Percentiles rank a stretch among this genome's conserved stretches.
Evolutionary conservation across 352 stramenopile genomes (phyloP).

Genomic region (Phytophthora melonis): DNA sequence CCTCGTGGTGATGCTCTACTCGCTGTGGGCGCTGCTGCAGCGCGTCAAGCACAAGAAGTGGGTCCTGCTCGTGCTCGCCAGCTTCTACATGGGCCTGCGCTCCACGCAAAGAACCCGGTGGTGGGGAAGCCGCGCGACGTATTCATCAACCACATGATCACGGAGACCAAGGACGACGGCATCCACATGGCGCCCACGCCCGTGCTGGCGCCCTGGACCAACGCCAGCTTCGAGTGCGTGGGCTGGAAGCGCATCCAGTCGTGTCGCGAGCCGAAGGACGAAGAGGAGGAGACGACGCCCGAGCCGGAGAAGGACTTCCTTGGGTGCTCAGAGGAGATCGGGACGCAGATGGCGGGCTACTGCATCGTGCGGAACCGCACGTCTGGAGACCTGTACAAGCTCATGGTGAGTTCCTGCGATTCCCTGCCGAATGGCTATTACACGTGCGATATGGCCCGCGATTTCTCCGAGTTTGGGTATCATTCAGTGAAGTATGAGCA

Average conservation of each 20-base stretch:
- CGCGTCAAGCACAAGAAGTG: slow-evolving; percentile 79
- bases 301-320: slow-evolving; percentile 80
- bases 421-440: slow-evolving; percentile 77
- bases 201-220: slow-evolving; percentile 72
- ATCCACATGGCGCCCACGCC: slow-evolving; percentile 67
- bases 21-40: slow-evolving; percentile 64
- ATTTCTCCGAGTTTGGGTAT: slow-evolving; percentile 87
- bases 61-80: slow-evolving; percentile 58
- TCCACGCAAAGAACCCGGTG: slow-evolving; percentile 64
- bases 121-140: slow-evolving; percentile 69
- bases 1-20: slow-evolving; percentile 73
- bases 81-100: slow-evolving; percentile 66
- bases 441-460: slow-evolving; percentile 81
- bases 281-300: slow-evolving; percentile 32
- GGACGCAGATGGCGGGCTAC: slow-evolving; percentile 79
- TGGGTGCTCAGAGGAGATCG: slow-evolving; percentile 75
- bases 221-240: slow-evolving; percentile 85
- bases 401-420: slow-evolving; percentile 84
- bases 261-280: slow-evolving; percentile 61
- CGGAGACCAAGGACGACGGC: slow-evolving; percentile 66
- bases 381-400: slow-evolving; percentile 79
- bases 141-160: slow-evolving; percentile 82
- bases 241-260: slow-evolving; percentile 88
- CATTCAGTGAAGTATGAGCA: slow-evolving; percentile 79
- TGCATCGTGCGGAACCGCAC: slow-evolving; percentile 88